Percentiles rank a stretch among this genome's conserved stretches.
These are phyloP conservation scores for Sclerotiophoma versabilis DNA, from an alignment of 2,329 filamentous ascomycete genomes.

Conservation along the genomic window DNA sequence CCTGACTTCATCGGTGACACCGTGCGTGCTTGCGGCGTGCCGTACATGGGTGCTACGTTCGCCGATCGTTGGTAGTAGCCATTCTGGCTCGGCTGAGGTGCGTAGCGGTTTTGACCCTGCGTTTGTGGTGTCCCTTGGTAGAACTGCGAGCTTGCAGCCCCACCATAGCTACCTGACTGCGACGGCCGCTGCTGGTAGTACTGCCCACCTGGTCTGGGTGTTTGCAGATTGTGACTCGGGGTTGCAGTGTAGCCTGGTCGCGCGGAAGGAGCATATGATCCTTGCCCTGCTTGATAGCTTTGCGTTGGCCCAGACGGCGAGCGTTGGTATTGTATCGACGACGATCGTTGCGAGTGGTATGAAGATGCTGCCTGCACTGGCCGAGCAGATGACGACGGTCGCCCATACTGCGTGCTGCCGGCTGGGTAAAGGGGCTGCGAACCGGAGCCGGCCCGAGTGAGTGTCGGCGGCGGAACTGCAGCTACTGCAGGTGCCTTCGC, in stretches of 20 bases:
- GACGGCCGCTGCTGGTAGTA: conserved; percentile 44
- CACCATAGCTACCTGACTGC: conserved; percentile 37
- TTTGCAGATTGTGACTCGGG: conserved; percentile 42
- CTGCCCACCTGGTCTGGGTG: conserved; percentile 38
- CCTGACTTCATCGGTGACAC: conserved; percentile 47
- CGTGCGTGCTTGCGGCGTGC: conserved; percentile 41
- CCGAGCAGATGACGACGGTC: conserved; percentile 37
- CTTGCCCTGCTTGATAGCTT: conserved; percentile 38
- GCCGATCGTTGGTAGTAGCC: conserved; percentile 46
- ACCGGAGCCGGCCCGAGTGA: conserved; percentile 37
- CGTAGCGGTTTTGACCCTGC: conserved; percentile 43
- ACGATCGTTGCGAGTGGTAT: conserved; percentile 48
- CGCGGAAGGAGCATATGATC: conserved; percentile 38
- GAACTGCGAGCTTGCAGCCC: conserved; percentile 40
- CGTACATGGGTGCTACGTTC: conserved; percentile 45
- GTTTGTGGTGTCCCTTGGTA: conserved; percentile 44
- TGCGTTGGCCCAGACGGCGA: conserved; percentile 40
- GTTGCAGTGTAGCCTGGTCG: conserved; percentile 37
- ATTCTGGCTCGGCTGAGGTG: conserved; percentile 36
- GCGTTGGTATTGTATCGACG: conserved; percentile 47
- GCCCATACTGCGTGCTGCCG: conserved; percentile 41
- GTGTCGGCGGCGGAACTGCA: conserved; percentile 36
- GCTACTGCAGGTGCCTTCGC: conserved; percentile 50
- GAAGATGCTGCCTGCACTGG: conserved; percentile 40
- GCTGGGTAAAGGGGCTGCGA: conserved; percentile 41